Evolutionary conservation across 169 alveolate genomes (phyloP).

Genomic region (Cryptosporidium baileyi): DNA sequence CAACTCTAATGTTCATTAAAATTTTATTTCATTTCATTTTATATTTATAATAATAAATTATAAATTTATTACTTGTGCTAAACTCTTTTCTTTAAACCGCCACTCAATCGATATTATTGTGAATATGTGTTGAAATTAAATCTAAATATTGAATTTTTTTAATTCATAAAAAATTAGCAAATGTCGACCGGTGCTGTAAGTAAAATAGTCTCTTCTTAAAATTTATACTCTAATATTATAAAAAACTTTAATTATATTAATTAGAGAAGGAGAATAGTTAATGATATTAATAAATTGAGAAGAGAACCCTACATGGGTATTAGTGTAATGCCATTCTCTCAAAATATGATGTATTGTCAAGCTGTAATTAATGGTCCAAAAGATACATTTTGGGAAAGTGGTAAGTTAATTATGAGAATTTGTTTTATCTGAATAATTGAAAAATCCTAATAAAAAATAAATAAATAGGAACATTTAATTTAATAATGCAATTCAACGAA

Average conservation of each 20-base stretch:
- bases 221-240: background rate
- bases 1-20: no score
- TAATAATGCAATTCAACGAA: conserved; percentile 85
- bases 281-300: conserved; percentile 91
- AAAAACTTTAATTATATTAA: background rate
- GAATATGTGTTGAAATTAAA: no score
- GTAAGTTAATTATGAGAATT: conserved; percentile 69
- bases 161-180: no score
- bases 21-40: no score
- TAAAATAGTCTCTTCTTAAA: background rate
- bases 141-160: no score
- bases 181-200: conserved; percentile 69
- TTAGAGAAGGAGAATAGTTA: conserved; percentile 86
- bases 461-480: conserved; percentile 81
- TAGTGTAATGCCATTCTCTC: conserved; percentile 94
- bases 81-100: no score
- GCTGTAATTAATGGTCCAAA: conserved; percentile 98
- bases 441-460: background rate
- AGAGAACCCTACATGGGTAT: conserved; percentile 91
- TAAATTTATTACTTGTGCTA: no score
- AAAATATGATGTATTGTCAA: conserved; percentile 94
- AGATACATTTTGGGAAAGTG: conserved; percentile 98
- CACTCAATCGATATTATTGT: no score
- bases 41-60: no score
- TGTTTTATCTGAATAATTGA: background rate